These are phyloP conservation scores for Chlamydomonas schloesseri DNA, from an alignment of 139 green algal species.

Conservation along the genomic window DNA sequence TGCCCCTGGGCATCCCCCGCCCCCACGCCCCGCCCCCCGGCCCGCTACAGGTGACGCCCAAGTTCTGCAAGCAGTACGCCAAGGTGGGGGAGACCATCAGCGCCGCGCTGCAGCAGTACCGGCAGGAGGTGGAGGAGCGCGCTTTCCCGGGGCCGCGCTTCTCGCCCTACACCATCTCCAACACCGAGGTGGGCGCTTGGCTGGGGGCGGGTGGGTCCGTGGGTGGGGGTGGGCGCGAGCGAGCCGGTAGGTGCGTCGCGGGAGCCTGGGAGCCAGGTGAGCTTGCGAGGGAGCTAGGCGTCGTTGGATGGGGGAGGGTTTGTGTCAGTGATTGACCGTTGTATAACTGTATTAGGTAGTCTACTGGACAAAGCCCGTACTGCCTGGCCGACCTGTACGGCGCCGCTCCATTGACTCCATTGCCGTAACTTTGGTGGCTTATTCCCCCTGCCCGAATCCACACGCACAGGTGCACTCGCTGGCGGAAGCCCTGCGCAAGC, in stretches of 20 bases:
- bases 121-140: conserved; percentile 78
- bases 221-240: too few relatives aligned
- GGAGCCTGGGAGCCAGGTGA: too few relatives aligned
- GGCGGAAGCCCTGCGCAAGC: conserved; percentile 52
- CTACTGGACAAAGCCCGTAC: not conserved
- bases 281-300: too few relatives aligned
- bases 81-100: conserved; percentile 84
- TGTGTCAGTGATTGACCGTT: too few relatives aligned
- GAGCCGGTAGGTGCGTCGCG: not conserved
- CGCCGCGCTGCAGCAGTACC: conserved; percentile 82
- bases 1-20: not conserved
- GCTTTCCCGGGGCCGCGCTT: conserved; percentile 79
- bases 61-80: conserved; percentile 99
- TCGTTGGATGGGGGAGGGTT: too few relatives aligned
- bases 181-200: conserved; percentile 45
- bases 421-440: too few relatives aligned
- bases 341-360: too few relatives aligned
- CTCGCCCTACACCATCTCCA: conserved; percentile 89
- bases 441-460: too few relatives aligned
- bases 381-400: too few relatives aligned
- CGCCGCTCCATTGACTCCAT: too few relatives aligned
- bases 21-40: not conserved
- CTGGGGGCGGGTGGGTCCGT: not conserved
- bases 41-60: conserved; percentile 86
- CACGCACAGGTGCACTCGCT: conserved; percentile 48